Conservation (phyloP, 306 rosid genomes). For the Fragaria ananassa region DNA sequence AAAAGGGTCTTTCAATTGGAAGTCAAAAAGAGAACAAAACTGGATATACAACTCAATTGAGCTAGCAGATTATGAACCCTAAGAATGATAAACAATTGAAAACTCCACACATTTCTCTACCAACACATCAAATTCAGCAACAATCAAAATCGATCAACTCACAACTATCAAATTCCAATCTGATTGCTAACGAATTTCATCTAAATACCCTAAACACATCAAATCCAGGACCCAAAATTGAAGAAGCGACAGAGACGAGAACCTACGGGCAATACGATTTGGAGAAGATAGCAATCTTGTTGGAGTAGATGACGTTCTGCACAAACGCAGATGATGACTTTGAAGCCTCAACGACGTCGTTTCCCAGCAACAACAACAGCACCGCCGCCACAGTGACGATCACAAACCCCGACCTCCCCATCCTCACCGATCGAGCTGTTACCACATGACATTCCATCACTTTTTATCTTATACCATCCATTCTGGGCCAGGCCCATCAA, state of each 20-base stretch:
- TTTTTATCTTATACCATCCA: not conserved
- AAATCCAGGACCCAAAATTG: not conserved
- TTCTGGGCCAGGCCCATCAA: constrained; percentile 15
- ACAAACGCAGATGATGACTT: constrained; percentile 68
- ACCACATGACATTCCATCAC: not conserved
- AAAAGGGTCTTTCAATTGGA: not conserved
- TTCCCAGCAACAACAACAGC: constrained; percentile 21
- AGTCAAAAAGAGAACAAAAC: not conserved
- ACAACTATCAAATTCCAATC: not conserved
- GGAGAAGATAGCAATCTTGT: constrained; percentile 75
- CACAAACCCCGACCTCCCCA: constrained; percentile 13
- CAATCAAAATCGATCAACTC: not conserved
- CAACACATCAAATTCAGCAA: not conserved
- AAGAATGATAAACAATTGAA: not conserved
- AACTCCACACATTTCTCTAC: not conserved
- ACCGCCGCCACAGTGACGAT: constrained; percentile 21
- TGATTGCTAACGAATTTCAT: not conserved
- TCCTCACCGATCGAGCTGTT: constrained; percentile 21
- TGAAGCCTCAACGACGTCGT: constrained; percentile 38
- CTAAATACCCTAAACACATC: not conserved
- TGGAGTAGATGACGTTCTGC: constrained; percentile 76
- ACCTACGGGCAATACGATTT: constrained; percentile 86
- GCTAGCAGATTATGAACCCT: not conserved
- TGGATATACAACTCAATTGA: not conserved
- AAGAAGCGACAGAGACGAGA: not conserved